These are phyloP conservation scores for Athelia sp. DNA, from an alignment of 1,284 basidiomycete species.

Conservation along the genomic window DNA sequence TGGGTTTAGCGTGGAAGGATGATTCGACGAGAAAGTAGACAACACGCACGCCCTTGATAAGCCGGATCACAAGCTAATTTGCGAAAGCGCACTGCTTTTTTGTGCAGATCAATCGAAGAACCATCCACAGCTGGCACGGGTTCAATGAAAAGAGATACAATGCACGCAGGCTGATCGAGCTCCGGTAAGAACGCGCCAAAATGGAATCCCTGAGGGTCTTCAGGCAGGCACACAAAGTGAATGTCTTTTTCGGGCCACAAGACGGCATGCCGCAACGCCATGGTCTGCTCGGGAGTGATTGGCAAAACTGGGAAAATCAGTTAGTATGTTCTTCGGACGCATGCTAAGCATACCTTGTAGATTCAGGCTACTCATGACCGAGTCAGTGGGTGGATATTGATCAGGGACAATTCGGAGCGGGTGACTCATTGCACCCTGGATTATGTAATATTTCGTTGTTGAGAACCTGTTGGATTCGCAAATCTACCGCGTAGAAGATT, in stretches of 20 bases:
- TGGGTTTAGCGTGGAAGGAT: not conserved
- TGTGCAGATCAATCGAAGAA: slow-evolving; percentile 2
- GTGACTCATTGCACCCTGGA: too few relatives aligned
- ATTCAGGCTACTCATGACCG: too few relatives aligned
- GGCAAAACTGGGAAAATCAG: too few relatives aligned
- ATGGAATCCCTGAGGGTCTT: slow-evolving; percentile 45
- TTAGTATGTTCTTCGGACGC: too few relatives aligned
- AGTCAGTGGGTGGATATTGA: too few relatives aligned
- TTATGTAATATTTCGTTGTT: too few relatives aligned
- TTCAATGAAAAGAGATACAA: slow-evolving; percentile 50
- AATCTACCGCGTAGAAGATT: too few relatives aligned
- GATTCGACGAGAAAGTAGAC: not conserved
- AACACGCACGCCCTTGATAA: slow-evolving; percentile 30
- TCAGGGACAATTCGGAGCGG: too few relatives aligned
- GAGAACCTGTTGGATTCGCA: too few relatives aligned
- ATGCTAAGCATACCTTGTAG: too few relatives aligned
- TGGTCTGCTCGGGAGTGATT: slow-evolving; percentile 37
- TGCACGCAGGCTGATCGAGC: slow-evolving; percentile 32
- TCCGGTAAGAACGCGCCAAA: slow-evolving; percentile 44
- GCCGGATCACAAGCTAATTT: slow-evolving; percentile 53
- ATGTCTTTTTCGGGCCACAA: slow-evolving; percentile 51
- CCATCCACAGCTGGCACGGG: slow-evolving; percentile 25
- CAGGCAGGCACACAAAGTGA: slow-evolving; percentile 44
- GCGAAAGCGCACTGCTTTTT: slow-evolving; percentile 41
- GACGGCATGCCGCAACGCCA: slow-evolving; percentile 49